These are phyloP conservation scores for Fonsecaea pugnacius DNA, from an alignment of 2,329 filamentous ascomycete genomes.

Conservation along the genomic window DNA sequence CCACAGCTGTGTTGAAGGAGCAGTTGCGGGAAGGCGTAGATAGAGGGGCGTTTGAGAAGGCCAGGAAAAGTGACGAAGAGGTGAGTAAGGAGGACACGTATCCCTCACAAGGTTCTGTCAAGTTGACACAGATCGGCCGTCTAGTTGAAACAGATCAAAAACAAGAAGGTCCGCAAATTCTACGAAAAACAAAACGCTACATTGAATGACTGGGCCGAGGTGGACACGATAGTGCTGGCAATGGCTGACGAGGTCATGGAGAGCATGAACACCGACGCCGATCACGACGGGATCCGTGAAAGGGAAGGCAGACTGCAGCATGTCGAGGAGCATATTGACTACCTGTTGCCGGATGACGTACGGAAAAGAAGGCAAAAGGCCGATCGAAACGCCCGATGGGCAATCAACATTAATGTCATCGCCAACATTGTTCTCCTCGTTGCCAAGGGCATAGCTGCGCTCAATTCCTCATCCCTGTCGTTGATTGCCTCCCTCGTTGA, in stretches of 20 bases:
- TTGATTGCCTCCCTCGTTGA: conserved; percentile 66
- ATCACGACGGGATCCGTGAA: conserved; percentile 61
- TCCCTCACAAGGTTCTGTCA: not conserved
- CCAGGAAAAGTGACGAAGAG: conserved; percentile 57
- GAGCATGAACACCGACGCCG: conserved; percentile 62
- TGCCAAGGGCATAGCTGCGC: conserved; percentile 61
- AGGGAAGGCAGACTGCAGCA: conserved; percentile 56
- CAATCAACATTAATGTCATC: conserved; percentile 65
- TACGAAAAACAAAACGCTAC: conserved; percentile 61
- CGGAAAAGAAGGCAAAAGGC: conserved; percentile 53
- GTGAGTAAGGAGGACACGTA: conserved; percentile 37
- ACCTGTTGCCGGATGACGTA: conserved; percentile 61
- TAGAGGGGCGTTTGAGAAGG: conserved; percentile 54
- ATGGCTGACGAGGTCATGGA: conserved; percentile 65
- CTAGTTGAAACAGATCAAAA: conserved; percentile 53
- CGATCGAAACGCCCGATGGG: conserved; percentile 58
- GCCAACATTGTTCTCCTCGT: conserved; percentile 62
- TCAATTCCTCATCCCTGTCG: conserved; percentile 63
- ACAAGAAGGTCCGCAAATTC: conserved; percentile 59
- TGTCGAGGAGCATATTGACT: conserved; percentile 57
- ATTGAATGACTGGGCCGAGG: conserved; percentile 63
- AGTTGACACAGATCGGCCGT: conserved; percentile 2
- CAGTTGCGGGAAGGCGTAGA: conserved; percentile 55
- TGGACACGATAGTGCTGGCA: conserved; percentile 61
- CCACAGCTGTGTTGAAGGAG: conserved; percentile 55